phyloP scores from a whole-genome alignment of 768 basidiomycete species.

The Calocybe gangraenosa region DNA sequence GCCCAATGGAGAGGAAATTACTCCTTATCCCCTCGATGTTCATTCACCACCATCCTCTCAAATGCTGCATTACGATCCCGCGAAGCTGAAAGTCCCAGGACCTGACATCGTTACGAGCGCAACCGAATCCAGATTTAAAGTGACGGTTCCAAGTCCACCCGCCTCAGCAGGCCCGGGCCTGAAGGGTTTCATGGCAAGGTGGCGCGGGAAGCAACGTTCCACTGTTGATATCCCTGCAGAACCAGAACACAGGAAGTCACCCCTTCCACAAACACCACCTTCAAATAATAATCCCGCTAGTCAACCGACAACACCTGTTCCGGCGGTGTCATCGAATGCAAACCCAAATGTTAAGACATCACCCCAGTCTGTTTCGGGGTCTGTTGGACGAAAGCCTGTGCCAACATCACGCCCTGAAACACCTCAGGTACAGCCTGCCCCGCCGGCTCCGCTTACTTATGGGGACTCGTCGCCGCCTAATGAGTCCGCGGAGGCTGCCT shows the following conservation, averaged over 20 bases:
- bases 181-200: constrained; percentile 79
- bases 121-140: constrained; percentile 53
- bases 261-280: constrained; percentile 20
- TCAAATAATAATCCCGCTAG: not conserved
- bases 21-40: constrained; percentile 38
- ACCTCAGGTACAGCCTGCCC: constrained; percentile 15
- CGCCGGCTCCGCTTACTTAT: constrained; percentile 12
- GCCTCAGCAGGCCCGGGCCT: constrained; percentile 70
- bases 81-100: constrained; percentile 31
- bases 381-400: constrained; percentile 24
- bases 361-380: constrained; percentile 19
- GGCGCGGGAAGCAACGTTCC: constrained; percentile 50
- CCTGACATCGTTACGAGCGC: constrained; percentile 36
- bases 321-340: constrained; percentile 22
- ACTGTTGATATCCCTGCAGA: constrained; percentile 28
- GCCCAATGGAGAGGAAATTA: constrained; percentile 44
- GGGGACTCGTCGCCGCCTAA: constrained; percentile 12
- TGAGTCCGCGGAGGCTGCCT: constrained; percentile 29
- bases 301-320: constrained; percentile 18
- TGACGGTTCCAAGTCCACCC: constrained; percentile 56
- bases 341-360: constrained; percentile 23
- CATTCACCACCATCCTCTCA: constrained; percentile 34
- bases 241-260: constrained; percentile 23
- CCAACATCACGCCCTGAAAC: constrained; percentile 19
- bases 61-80: constrained; percentile 37